Conservation (phyloP, 1,284 basidiomycete species). For the Naganishia sp. region DNA sequence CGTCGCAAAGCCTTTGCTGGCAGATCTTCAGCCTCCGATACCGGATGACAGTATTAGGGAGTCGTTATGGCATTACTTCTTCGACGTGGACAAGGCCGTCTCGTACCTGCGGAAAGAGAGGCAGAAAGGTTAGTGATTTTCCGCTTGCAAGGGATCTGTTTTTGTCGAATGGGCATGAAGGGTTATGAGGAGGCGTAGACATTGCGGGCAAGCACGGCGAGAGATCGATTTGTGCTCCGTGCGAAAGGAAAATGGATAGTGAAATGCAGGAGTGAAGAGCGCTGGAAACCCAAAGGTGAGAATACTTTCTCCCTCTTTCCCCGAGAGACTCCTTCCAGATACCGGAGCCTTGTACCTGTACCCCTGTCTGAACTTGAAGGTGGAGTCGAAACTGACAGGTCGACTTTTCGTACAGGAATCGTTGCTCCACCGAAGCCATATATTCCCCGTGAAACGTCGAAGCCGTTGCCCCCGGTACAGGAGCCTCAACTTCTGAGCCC, state of each 20-base stretch:
- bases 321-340: neutral
- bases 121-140: constrained; percentile 71
- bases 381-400: neutral
- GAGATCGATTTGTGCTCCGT: no score
- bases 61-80: constrained; percentile 84
- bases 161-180: neutral
- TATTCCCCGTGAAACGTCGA: constrained; percentile 20
- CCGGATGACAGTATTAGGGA: constrained; percentile 76
- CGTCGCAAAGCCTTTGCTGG: constrained; percentile 67
- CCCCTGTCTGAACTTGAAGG: no score
- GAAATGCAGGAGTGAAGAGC: neutral
- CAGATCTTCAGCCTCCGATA: constrained; percentile 68
- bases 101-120: constrained; percentile 63
- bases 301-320: neutral
- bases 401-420: constrained; percentile 12
- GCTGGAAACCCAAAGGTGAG: constrained; percentile 15
- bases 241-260: no score
- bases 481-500: constrained; percentile 66
- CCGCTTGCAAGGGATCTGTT: neutral
- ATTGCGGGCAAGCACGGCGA: no score
- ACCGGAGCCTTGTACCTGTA: neutral
- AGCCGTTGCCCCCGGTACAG: constrained; percentile 55
- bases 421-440: constrained; percentile 22
- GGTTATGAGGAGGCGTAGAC: neutral
- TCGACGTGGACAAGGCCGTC: constrained; percentile 77